Percentiles rank a stretch among this genome's conserved stretches.
Evolutionary conservation across 2,329 filamentous ascomycete genomes (phyloP).

Genomic region (Aspergillus sp.): DNA sequence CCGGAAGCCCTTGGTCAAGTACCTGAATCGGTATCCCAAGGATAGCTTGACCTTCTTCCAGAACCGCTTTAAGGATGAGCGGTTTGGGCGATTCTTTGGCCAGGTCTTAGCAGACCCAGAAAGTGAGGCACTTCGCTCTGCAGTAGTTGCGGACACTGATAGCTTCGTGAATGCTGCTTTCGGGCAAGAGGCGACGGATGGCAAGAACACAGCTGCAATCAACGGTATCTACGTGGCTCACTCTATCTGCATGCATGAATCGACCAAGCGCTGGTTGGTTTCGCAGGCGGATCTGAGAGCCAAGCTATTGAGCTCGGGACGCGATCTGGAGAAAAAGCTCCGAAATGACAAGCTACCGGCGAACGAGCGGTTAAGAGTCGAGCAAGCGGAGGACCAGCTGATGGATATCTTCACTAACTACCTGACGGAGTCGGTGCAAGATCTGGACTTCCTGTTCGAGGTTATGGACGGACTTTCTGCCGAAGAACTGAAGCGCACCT

Average conservation of each 20-base stretch:
- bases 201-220: conserved; percentile 75
- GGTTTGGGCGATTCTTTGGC: conserved; percentile 86
- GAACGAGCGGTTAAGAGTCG: conserved; percentile 76
- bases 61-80: conserved; percentile 77
- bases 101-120: conserved; percentile 78
- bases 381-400: conserved; percentile 85
- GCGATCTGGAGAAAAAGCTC: conserved; percentile 75
- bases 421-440: conserved; percentile 70
- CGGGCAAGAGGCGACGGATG: conserved; percentile 65
- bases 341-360: conserved; percentile 69
- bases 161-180: conserved; percentile 66
- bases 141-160: conserved; percentile 72
- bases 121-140: conserved; percentile 72
- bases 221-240: conserved; percentile 86
- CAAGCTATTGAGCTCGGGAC: conserved; percentile 65
- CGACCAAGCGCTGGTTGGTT: conserved; percentile 67
- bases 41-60: conserved; percentile 82
- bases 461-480: conserved; percentile 81
- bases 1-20: conserved; percentile 84
- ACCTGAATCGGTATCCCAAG: conserved; percentile 87
- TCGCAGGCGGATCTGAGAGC: conserved; percentile 60
- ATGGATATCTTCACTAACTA: conserved; percentile 83
- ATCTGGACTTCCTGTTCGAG: conserved; percentile 80
- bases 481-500: conserved; percentile 76
- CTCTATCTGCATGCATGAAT: conserved; percentile 69